Percentiles rank a stretch among this genome's conserved stretches.
phyloP scores from a whole-genome alignment of 352 stramenopile species.

The Pythium volutum region DNA sequence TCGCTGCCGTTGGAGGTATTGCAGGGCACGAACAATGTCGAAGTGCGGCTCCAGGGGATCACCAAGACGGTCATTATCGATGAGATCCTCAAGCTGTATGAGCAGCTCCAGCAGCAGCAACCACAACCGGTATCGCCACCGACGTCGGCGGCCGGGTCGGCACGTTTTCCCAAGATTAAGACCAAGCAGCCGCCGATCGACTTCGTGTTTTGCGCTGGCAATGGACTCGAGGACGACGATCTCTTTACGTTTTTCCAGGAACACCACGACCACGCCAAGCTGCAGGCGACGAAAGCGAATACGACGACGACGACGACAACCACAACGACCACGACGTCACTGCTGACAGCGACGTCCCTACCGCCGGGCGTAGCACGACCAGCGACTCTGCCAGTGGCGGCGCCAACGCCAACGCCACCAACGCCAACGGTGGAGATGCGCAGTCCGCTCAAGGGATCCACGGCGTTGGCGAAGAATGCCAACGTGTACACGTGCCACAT shows the following conservation, averaged over 20 bases:
- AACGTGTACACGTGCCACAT: conserved; percentile 76
- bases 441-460: conserved; percentile 24
- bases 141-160: conserved; percentile 7
- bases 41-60: conserved; percentile 64
- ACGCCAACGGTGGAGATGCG: conserved; percentile 12
- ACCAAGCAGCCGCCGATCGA: conserved; percentile 42
- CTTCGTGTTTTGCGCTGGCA: conserved; percentile 85
- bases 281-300: background rate
- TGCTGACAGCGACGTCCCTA: conserved; percentile 15
- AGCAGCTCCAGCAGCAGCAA: conserved; percentile 30
- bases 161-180: background rate
- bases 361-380: conserved; percentile 16
- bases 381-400: conserved; percentile 1
- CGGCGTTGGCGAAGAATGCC: conserved; percentile 43
- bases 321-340: background rate
- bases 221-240: conserved; percentile 83
- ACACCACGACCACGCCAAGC: conserved; percentile 42
- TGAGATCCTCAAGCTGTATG: conserved; percentile 49
- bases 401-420: background rate
- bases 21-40: conserved; percentile 74
- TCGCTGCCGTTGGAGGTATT: conserved; percentile 80
- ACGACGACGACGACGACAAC: background rate
- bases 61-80: conserved; percentile 67
- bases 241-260: conserved; percentile 85
- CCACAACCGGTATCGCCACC: conserved; percentile 18